Base-by-base conservation (phyloP, 495 filamentous ascomycete genomes). In the Penicillium manginii region DNA sequence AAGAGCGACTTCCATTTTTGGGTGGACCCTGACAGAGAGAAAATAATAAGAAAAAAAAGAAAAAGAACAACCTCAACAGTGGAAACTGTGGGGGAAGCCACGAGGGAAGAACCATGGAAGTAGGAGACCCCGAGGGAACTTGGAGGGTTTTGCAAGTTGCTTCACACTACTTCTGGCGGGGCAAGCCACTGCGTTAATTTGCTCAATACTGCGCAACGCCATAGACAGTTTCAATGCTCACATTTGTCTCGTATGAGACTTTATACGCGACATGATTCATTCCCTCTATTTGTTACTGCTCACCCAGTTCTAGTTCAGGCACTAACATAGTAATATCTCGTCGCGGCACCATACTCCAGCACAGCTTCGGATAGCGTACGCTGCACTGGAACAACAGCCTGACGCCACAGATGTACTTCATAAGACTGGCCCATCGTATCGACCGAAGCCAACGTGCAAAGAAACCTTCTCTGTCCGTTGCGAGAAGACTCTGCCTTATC, bases 291-390 rank as follows among this genome's bases (percentile, higher is more conserved):
- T 0, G 6, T 6, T 26, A 26, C 23, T 6, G 7, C 23, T n/a
- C 6, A 29, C 42, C 9, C 2, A 2, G 42, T 19, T 45, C 4
- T 2, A 45, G 2, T 21, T 17, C 21, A 21, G 42, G 9, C 42
- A 26, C 11, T 50, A 50, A 29, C 31, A 4, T 15, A 70, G 63
- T 70, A 75, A 50, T 73, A 79, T 54, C 76, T 56, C 26, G 73
- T 73, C 2, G 62, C 67, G 22, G 57, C 32, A 66, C 78, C 75
- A 61, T 71, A 78, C 64, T 79, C 73, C 56, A 77, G 54, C 37
- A 73, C 35, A 26, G 73, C 68, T 58, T 78, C 75, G 3, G 22
- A 59, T 53, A 70, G 63, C 67, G 78, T 75, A 50, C 70, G 54
- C 11, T 65, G 63, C 9, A 68, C 62, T 29, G 22, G 33, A 1